phyloP scores from a whole-genome alignment of 208 protist species.

The Acanthamoeba castellanii region DNA sequence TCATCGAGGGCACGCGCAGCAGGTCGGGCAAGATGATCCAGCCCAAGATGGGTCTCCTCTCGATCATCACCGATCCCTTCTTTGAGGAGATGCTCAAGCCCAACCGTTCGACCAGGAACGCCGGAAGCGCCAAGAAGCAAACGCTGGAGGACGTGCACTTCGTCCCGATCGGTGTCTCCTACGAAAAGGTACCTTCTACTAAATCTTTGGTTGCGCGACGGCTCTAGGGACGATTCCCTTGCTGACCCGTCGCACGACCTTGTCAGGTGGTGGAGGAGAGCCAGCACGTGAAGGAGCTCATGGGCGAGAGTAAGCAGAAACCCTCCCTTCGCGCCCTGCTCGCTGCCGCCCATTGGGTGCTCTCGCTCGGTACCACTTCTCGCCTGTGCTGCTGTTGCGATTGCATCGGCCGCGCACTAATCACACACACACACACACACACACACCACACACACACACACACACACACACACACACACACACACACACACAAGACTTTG shows the following conservation, averaged over 20 bases:
- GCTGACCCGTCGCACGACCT: conserved; percentile 62
- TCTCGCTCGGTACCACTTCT: neutral
- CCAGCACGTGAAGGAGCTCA: conserved; percentile 77
- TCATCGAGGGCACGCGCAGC: conserved; percentile 85
- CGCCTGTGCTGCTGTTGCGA: neutral
- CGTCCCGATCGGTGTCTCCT: conserved; percentile 81
- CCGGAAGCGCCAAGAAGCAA: neutral
- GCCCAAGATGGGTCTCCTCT: conserved; percentile 80
- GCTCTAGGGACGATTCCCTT: neutral
- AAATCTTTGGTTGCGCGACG: neutral
- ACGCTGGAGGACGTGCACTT: conserved; percentile 75
- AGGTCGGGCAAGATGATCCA: conserved; percentile 83
- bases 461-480: neutral
- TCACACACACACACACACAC: neutral
- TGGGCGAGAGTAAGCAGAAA: conserved; percentile 79
- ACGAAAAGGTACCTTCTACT: conserved; percentile 76
- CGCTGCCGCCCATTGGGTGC: conserved; percentile 69
- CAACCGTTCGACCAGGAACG: neutral
- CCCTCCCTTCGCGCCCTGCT: conserved; percentile 60
- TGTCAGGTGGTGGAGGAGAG: conserved; percentile 80
- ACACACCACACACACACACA: neutral
- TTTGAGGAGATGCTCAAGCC: conserved; percentile 68
- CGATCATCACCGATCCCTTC: conserved; percentile 78
- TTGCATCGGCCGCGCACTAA: neutral
- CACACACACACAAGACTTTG: conserved; percentile 41